Conservation (phyloP, 352 stramenopile species). For the Blastocystis sp. region DNA sequence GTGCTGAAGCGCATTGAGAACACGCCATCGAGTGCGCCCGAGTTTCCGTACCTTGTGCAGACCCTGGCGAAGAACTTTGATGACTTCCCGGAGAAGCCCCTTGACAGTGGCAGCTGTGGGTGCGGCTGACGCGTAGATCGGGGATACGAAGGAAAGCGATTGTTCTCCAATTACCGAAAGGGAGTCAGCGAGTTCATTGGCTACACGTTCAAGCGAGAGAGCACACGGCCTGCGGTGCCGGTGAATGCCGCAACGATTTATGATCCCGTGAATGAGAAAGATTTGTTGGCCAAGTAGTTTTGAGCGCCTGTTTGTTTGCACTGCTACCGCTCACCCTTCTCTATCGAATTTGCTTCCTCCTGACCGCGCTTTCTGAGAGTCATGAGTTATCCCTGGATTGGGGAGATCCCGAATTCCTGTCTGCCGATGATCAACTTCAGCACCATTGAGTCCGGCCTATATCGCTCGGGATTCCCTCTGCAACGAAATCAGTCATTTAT, state of each 20-base stretch:
- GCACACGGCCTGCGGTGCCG: background rate
- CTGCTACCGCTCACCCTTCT: background rate
- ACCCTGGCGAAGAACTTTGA: constrained; percentile 93
- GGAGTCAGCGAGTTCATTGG: constrained; percentile 79
- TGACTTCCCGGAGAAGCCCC: constrained; percentile 86
- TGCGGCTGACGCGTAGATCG: constrained; percentile 37
- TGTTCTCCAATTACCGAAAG: constrained; percentile 58
- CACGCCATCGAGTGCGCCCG: constrained; percentile 75
- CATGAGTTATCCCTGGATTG: constrained; percentile 24
- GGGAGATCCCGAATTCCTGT: background rate
- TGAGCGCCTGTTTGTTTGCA: background rate
- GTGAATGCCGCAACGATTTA: background rate
- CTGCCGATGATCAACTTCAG: constrained; percentile 36
- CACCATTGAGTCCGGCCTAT: background rate
- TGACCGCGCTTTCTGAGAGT: background rate
- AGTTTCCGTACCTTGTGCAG: constrained; percentile 84
- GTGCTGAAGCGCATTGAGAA: constrained; percentile 72
- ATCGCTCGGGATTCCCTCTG: constrained; percentile 28
- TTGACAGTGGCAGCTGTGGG: constrained; percentile 73
- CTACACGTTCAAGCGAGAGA: constrained; percentile 86
- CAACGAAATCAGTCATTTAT: constrained; percentile 22
- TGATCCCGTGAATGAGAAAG: constrained; percentile 12
- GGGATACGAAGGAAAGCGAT: constrained; percentile 37
- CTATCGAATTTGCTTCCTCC: background rate
- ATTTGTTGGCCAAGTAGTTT: constrained; percentile 3